Conservation (phyloP, 2,329 filamentous ascomycete genomes). For the Chrysoporthe deuterocubensis region DNA sequence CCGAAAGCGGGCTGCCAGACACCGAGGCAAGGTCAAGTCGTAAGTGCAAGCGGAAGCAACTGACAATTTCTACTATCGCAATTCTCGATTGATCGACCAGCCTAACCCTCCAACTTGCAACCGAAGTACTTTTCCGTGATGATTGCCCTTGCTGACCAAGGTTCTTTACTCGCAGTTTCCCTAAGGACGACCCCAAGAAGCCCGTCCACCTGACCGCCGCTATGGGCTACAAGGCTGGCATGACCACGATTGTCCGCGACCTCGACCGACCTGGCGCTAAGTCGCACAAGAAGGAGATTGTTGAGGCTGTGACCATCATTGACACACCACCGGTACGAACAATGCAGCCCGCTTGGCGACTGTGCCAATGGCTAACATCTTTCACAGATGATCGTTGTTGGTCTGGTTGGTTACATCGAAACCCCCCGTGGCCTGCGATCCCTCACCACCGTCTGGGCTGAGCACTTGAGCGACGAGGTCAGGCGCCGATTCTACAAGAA, state of each 20-base stretch:
- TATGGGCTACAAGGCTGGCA: constrained; percentile 99
- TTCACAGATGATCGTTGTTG: constrained; percentile 96
- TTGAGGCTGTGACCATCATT: constrained; percentile 86
- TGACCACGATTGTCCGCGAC: constrained; percentile 99
- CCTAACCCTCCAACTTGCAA: constrained; percentile 8
- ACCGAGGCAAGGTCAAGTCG: constrained; percentile 98
- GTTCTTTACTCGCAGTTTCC: constrained; percentile 70
- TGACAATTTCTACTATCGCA: not conserved
- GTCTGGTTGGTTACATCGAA: constrained; percentile 99
- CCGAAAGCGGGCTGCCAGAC: constrained; percentile 89
- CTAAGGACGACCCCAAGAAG: constrained; percentile 99
- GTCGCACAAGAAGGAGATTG: constrained; percentile 98
- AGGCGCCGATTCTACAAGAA: constrained; percentile 99
- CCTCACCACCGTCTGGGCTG: constrained; percentile 99
- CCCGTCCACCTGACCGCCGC: constrained; percentile 96
- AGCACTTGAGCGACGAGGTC: constrained; percentile 97
- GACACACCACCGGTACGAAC: constrained; percentile 94
- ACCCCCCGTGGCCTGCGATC: constrained; percentile 99
- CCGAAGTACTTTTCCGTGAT: not conserved
- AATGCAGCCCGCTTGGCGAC: constrained; percentile 79
- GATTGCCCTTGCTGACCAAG: constrained; percentile 14
- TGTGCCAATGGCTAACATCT: constrained; percentile 74
- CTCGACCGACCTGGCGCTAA: constrained; percentile 99
- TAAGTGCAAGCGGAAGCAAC: constrained; percentile 54
- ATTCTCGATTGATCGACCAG: not conserved